Evolutionary conservation across 352 stramenopile genomes (phyloP).

Genomic region (Sclerospora graminicola): DNA sequence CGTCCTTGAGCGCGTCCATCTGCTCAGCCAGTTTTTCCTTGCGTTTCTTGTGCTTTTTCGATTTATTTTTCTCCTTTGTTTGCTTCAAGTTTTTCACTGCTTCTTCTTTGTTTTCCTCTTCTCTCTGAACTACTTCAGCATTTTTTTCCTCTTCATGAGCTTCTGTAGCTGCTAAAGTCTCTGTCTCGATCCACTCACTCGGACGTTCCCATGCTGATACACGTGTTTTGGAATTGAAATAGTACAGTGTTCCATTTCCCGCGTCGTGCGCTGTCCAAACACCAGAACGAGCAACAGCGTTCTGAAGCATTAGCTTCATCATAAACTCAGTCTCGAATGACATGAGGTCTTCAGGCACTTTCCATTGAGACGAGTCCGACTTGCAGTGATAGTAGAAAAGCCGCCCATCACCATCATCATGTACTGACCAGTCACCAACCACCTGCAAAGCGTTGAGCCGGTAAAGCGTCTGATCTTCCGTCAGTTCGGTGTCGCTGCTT

Average conservation of each 20-base stretch:
- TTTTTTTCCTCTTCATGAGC: conserved; percentile 4
- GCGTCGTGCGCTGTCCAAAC: conserved; percentile 65
- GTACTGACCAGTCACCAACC: conserved; percentile 52
- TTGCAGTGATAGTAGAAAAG: conserved; percentile 71
- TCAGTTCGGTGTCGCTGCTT: conserved; percentile 9
- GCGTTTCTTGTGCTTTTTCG: conserved; percentile 13
- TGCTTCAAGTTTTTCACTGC: conserved; percentile 1
- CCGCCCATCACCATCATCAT: conserved; percentile 58
- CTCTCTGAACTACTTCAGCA: not conserved
- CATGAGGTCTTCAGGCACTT: conserved; percentile 33
- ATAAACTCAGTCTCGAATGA: conserved; percentile 59
- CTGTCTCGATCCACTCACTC: conserved; percentile 35
- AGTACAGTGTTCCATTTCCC: conserved; percentile 56
- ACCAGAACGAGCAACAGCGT: conserved; percentile 49
- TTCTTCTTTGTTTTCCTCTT: not conserved
- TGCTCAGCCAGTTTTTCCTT: conserved; percentile 8
- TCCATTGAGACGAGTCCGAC: conserved; percentile 44
- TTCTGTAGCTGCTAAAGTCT: conserved; percentile 9
- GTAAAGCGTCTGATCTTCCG: conserved; percentile 27
- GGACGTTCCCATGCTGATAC: conserved; percentile 65
- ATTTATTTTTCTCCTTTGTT: conserved; percentile 14
- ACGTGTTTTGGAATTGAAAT: conserved; percentile 65
- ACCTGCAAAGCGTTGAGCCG: conserved; percentile 45
- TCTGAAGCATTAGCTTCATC: conserved; percentile 79
- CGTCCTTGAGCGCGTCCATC: conserved; percentile 1